Percentiles rank a stretch among this genome's conserved stretches.
Conservation (phyloP, 1,139 yeast species). For the Debaryomyces subglobosus region DNA sequence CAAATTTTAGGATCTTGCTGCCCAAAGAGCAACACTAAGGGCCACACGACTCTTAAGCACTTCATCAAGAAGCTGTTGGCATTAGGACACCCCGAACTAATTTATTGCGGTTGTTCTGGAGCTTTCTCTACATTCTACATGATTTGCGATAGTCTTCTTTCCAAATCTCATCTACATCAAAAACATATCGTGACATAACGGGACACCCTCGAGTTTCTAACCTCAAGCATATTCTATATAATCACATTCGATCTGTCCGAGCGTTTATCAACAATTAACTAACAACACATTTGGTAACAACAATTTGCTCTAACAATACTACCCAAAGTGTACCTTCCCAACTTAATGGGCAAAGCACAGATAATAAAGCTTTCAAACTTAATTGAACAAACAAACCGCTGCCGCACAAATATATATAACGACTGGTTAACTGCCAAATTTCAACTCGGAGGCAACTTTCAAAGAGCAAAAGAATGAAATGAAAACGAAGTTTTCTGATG, state of each 20-base stretch:
- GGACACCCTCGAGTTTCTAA: slow-evolving; percentile 51
- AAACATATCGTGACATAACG: slow-evolving; percentile 57
- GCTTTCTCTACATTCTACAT: background rate
- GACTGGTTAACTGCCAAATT: slow-evolving; percentile 34
- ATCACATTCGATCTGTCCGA: slow-evolving; percentile 54
- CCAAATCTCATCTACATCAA: background rate
- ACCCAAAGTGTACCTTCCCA: slow-evolving; percentile 40
- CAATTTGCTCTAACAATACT: slow-evolving; percentile 19
- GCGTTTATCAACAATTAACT: slow-evolving; percentile 38
- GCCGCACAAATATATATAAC: slow-evolving; percentile 5
- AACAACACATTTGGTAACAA: slow-evolving; percentile 26
- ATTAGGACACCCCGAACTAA: background rate
- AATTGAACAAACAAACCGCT: slow-evolving; percentile 14
- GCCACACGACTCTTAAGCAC: background rate
- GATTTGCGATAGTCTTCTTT: background rate
- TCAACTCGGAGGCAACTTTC: slow-evolving; percentile 48
- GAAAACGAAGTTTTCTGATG: slow-evolving; percentile 8
- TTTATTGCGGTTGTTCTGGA: background rate
- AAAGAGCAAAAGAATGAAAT: slow-evolving; percentile 22
- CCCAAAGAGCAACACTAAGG: background rate
- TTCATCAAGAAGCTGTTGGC: background rate
- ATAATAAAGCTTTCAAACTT: slow-evolving; percentile 19
- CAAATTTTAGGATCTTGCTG: background rate
- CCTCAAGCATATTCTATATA: slow-evolving; percentile 50
- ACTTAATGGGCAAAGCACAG: slow-evolving; percentile 51